Evolutionary conservation across 352 stramenopile genomes (phyloP).

Genomic region (Pythium coloratum): DNA sequence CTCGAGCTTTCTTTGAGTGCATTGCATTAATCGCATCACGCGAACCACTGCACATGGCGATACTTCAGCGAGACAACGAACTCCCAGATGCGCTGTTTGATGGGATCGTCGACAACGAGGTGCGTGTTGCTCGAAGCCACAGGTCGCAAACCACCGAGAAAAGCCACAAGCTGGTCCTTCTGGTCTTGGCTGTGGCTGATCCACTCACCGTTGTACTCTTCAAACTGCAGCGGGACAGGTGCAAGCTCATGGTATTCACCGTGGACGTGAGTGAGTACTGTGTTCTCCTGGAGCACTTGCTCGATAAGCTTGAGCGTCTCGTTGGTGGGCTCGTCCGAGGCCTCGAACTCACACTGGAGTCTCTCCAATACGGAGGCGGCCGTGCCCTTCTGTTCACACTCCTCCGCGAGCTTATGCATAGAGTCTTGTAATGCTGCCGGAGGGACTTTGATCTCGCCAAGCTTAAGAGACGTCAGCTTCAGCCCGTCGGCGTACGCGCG

Average conservation of each 20-base stretch:
- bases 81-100: neutral
- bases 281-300: neutral
- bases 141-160: neutral
- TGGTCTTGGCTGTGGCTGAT: neutral
- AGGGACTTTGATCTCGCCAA: neutral
- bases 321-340: neutral
- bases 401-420: neutral
- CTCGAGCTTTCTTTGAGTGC: no score
- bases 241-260: neutral
- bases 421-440: neutral
- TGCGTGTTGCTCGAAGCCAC: neutral
- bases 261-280: conserved; percentile 2
- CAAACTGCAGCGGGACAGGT: neutral
- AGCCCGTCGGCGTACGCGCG: neutral
- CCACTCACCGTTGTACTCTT: neutral
- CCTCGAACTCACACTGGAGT: neutral
- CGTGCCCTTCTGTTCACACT: neutral
- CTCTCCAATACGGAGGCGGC: neutral
- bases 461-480: conserved; percentile 6
- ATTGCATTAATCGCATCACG: no score
- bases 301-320: neutral
- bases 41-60: neutral
- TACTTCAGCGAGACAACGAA: neutral
- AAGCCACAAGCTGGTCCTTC: neutral
- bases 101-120: neutral